Conservation (phyloP, 1,284 basidiomycete genomes). For the Pascua sp. region DNA sequence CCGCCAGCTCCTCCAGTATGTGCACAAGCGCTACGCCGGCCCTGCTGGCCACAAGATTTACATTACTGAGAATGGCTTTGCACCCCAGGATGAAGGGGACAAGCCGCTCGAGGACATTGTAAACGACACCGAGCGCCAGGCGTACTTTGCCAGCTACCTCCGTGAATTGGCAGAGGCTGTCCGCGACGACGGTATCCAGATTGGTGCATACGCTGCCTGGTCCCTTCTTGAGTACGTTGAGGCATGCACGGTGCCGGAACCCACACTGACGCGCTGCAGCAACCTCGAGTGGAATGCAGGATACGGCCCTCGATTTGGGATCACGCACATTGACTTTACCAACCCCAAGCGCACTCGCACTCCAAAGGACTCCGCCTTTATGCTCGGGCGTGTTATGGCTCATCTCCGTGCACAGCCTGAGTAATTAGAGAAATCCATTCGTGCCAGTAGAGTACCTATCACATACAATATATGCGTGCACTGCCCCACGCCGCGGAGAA, state of each 20-base stretch:
- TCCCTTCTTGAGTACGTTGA: constrained; percentile 31
- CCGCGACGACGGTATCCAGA: constrained; percentile 25
- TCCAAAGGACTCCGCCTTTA: constrained; percentile 27
- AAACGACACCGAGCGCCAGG: constrained; percentile 24
- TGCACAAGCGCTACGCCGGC: constrained; percentile 4
- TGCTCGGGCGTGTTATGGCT: constrained; percentile 16
- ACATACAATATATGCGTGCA: no score
- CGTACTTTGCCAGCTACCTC: constrained; percentile 29
- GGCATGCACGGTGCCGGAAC: background rate
- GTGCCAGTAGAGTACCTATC: no score
- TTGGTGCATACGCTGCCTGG: constrained; percentile 34
- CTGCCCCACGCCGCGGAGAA: no score
- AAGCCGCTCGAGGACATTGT: constrained; percentile 15
- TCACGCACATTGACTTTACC: constrained; percentile 7
- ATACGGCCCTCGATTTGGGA: constrained; percentile 1
- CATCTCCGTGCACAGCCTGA: no score
- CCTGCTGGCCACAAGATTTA: constrained; percentile 10
- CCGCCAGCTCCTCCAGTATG: constrained; percentile 14
- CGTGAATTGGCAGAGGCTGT: constrained; percentile 23
- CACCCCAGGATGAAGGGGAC: constrained; percentile 1
- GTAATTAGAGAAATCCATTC: no score
- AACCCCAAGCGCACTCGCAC: constrained; percentile 19
- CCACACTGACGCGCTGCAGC: constrained; percentile 6
- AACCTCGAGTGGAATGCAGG: constrained; percentile 12
- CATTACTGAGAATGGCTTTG: constrained; percentile 22